Evolutionary conservation across 1,284 basidiomycete genomes (phyloP), one percentile per base, ranked within the genome.

Genomic region (Rhodofomes roseus): DNA sequence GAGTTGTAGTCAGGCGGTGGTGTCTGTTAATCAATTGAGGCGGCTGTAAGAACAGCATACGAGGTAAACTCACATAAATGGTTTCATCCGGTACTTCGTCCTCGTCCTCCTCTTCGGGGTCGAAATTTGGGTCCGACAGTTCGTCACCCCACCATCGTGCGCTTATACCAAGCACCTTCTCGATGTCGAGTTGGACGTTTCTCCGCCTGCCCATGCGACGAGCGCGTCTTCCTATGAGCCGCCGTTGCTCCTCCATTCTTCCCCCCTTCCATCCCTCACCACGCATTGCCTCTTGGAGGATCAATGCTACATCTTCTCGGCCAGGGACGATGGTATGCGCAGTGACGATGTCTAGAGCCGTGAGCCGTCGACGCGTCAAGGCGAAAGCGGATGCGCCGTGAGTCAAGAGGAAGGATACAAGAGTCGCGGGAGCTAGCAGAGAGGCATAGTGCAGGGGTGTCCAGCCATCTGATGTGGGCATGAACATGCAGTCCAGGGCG

Each of bases 361-460:
- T 94, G 31, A 96, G 75, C 20, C 90, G 87, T 29, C 89, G 84
- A 63, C 80, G 81, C 18, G 94, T 96, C 40, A 85, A 71, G 1
- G 86, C 82, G 58, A 92, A 85, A 0, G 92, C 86, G 12, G 92
- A 93, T 59, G 92, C 92, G 43, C 95, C 95, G 66, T 94, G 92
- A 18, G 93, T 96, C 74, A 98, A 88, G 27, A 99, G 81, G 78
- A 94, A 92, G 0, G 95, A 93, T 37, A 98, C 86, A 18, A 98
- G 79, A 1, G 95, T 95, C 6, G 96, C 90, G 37, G 96, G 94
- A 14, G 94, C 89, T 51, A 93, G 79, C 58, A 98, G 76, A 16
- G 90, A 92, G 11, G 96, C 95, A 77, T 96, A 92, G 71, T 98
- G 96, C n/a, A 99, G 79, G 1, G 96, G 88, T 2, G 93, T 95